Base-by-base conservation (phyloP, 805 yeast species). In the Kodamaea kakaduensis region DNA sequence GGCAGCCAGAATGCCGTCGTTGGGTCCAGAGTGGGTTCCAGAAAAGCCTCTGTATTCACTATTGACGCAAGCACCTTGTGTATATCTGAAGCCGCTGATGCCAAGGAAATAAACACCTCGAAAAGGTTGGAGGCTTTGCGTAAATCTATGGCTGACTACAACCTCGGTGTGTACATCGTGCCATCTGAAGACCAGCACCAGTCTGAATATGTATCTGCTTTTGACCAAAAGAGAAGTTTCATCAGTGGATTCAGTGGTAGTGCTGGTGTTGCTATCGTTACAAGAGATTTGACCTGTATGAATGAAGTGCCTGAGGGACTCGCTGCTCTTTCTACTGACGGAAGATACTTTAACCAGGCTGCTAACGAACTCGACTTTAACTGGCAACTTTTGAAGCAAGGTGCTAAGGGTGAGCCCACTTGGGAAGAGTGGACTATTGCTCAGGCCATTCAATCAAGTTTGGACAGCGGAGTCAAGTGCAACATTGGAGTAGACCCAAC, bases 161-260 rank as follows among this genome's bases (percentile, higher is more conserved):
- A 67, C 34, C 50, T 77, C 22, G 78, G 70, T 3, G 74, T 73
- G n/a, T 77, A 77, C 51, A 69, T 77, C 32, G 58, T 77, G 6
- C 81, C 81, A 6, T 71, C 78, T 7, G 81, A 76, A 52, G 84
- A 77, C 54, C 76, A 73, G 34, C 84, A 77, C 54, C 83, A 77
- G 54, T 66, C 75, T n/a, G 83, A 77, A 50, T 77, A 77, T 43
- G 75, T 76, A 16, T 64, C 79, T 1, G 46, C 67, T 3, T 57
- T 59, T 31, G 83, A 77, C 48, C 78, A 77, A 50, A 67, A 74
- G 46, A 56, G 82, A 47, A 64, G 71, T 19, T 77, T 75, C 41
- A 73, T 77, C 24, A 64, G 73, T 26, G 84, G 84, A 0, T 77
- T 77, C 51, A 67, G 66, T 42, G 84, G 84, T 13, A 68, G 77